These are phyloP conservation scores for Coelastrella sp. DNA, from an alignment of 139 green algal species.

Conservation along the genomic window DNA sequence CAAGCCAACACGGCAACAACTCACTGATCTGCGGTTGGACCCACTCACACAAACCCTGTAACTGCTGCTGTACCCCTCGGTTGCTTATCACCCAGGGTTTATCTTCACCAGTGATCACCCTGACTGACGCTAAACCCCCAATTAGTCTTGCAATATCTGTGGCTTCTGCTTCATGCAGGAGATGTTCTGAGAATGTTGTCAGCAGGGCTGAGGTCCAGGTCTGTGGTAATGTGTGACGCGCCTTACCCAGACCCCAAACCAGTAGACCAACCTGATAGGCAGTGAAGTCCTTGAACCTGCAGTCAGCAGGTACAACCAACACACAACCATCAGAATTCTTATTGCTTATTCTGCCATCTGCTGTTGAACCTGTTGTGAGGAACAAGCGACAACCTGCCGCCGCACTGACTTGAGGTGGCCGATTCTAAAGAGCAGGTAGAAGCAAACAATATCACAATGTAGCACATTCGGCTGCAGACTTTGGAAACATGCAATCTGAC, in stretches of 20 bases:
- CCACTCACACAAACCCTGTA: conserved; percentile 1
- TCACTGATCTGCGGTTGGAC: conserved; percentile 3
- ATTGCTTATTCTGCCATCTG: neutral
- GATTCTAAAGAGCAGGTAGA: too few species aligned
- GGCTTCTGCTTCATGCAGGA: neutral
- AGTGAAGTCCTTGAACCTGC: conserved; percentile 18
- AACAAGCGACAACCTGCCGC: too few species aligned
- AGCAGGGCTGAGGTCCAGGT: conserved; percentile 6
- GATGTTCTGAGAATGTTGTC: neutral
- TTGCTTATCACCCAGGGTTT: neutral
- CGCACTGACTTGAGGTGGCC: too few species aligned
- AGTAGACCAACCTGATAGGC: conserved; percentile 9
- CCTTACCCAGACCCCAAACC: conserved; percentile 15
- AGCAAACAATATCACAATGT: too few species aligned
- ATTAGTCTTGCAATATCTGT: conserved; percentile 2
- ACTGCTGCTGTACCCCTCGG: neutral
- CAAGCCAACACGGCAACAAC: neutral
- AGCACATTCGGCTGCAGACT: too few species aligned
- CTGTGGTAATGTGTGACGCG: neutral
- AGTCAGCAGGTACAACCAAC: neutral
- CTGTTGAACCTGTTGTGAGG: neutral
- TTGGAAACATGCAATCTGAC: neutral
- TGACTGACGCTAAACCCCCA: neutral
- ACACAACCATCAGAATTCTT: neutral
- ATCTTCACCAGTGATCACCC: neutral